Evolutionary conservation across 768 basidiomycete genomes (phyloP).

Genomic region (Termitomyces heimii): DNA sequence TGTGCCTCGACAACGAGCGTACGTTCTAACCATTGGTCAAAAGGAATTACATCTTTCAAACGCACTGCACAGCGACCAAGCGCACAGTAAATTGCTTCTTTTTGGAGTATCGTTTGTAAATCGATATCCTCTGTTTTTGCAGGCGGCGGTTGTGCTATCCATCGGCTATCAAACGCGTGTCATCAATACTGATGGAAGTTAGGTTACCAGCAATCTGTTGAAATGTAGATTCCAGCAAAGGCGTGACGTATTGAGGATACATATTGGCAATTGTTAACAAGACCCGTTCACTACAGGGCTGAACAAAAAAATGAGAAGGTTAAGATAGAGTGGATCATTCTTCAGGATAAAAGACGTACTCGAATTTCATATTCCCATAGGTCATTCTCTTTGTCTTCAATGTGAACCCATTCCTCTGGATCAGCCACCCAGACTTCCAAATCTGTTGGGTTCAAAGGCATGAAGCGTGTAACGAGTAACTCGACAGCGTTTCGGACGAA

Average conservation of each 20-base stretch:
- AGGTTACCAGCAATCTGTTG: constrained; percentile 53
- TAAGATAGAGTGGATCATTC: neutral
- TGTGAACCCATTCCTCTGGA: constrained; percentile 92
- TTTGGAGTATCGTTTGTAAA: constrained; percentile 61
- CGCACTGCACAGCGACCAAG: constrained; percentile 74
- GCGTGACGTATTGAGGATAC: constrained; percentile 63
- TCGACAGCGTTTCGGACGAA: constrained; percentile 72
- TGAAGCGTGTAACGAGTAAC: constrained; percentile 75
- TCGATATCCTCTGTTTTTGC: constrained; percentile 22
- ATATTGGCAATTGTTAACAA: constrained; percentile 72
- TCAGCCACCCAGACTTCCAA: constrained; percentile 81
- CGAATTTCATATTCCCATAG: constrained; percentile 93
- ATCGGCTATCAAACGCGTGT: neutral
- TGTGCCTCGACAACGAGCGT: constrained; percentile 56
- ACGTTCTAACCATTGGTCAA: constrained; percentile 62
- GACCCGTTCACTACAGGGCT: constrained; percentile 95
- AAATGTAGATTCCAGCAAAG: constrained; percentile 57
- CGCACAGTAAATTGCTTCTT: constrained; percentile 86
- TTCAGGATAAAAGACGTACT: constrained; percentile 35
- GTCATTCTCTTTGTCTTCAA: constrained; percentile 85
- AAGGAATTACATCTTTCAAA: constrained; percentile 58
- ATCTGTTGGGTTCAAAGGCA: constrained; percentile 79
- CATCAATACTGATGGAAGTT: neutral
- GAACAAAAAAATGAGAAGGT: neutral
- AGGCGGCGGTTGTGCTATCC: constrained; percentile 31